A percentile compares a stretch with the other conserved stretches of the same genome.
These are phyloP conservation scores for Pestalotiopsis sp. DNA, from an alignment of 2,329 filamentous ascomycete genomes.

Conservation along the genomic window DNA sequence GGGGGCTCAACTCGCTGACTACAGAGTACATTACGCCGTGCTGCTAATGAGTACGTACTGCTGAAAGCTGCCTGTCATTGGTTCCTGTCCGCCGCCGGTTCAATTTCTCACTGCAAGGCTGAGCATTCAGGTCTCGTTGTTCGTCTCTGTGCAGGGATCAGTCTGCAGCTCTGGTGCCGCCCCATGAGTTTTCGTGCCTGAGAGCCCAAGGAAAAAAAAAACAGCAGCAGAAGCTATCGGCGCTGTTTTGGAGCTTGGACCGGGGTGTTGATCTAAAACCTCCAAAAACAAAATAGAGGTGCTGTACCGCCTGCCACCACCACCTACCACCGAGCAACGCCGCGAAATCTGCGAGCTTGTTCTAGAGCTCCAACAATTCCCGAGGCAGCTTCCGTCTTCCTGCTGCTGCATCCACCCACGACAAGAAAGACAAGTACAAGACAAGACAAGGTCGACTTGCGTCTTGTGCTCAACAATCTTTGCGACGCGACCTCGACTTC, in stretches of 20 bases:
- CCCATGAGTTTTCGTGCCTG: slow-evolving; percentile 2
- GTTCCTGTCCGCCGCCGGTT: neutral
- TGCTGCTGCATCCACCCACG: neutral
- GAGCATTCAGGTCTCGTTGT: neutral
- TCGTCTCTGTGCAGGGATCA: neutral
- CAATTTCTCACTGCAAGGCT: neutral
- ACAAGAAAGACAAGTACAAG: neutral
- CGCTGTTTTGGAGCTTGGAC: slow-evolving; percentile 6
- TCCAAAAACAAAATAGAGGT: neutral
- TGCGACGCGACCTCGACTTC: neutral
- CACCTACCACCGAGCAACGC: neutral
- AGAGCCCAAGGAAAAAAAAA: neutral
- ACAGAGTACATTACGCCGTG: too few relatives aligned
- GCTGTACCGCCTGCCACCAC: neutral
- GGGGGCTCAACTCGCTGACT: neutral
- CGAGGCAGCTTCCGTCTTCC: neutral
- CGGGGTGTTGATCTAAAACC: slow-evolving; percentile 5
- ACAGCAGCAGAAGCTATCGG: neutral
- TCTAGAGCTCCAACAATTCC: neutral
- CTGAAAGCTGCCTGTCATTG: neutral
- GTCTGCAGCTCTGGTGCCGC: neutral
- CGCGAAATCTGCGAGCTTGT: neutral
- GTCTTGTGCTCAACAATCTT: slow-evolving; percentile 5
- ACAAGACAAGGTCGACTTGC: slow-evolving; percentile 17
- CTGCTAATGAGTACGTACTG: neutral